Evolutionary conservation across 345 rosid species (phyloP).

Genomic region (Sisymbrium irio): DNA sequence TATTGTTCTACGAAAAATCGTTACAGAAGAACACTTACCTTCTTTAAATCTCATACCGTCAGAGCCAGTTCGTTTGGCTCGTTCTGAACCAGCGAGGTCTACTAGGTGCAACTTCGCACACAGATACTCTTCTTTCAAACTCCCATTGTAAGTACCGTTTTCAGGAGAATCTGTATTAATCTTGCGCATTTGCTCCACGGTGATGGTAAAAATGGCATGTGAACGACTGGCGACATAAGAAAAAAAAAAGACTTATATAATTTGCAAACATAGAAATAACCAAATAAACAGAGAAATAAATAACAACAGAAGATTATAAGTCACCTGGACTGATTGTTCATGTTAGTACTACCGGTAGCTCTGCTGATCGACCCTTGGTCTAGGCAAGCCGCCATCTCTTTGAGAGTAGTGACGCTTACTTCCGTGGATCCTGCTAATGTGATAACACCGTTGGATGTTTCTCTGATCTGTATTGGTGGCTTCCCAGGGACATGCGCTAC

Average conservation of each 20-base stretch:
- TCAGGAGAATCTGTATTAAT: slow-evolving; percentile 55
- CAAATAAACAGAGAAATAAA: not conserved
- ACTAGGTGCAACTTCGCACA: slow-evolving; percentile 98
- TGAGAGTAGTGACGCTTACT: slow-evolving; percentile 66
- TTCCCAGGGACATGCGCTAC: slow-evolving; percentile 62
- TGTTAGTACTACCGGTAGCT: slow-evolving; percentile 98
- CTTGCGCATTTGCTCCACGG: slow-evolving; percentile 92
- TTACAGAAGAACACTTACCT: slow-evolving; percentile 48
- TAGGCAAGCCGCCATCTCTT: slow-evolving; percentile 92
- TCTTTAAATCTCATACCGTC: slow-evolving; percentile 97
- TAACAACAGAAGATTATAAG: slow-evolving; percentile 4
- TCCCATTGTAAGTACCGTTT: slow-evolving; percentile 50
- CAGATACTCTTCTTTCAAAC: slow-evolving; percentile 82
- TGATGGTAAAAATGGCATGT: slow-evolving; percentile 98
- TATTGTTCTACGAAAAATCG: not conserved
- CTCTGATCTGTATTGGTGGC: slow-evolving; percentile 96
- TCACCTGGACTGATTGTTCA: slow-evolving; percentile 97
- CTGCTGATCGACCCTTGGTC: slow-evolving; percentile 94
- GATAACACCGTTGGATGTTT: slow-evolving; percentile 92
- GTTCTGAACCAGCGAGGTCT: slow-evolving; percentile 98
- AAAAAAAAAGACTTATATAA: not conserved
- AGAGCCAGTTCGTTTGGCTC: slow-evolving; percentile 98
- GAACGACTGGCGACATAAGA: slow-evolving; percentile 67
- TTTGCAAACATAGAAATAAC: not conserved
- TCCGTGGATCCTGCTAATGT: slow-evolving; percentile 99